These are phyloP conservation scores for Pisolithus marmoratus DNA, from an alignment of 768 basidiomycete genomes.

Conservation along the genomic window DNA sequence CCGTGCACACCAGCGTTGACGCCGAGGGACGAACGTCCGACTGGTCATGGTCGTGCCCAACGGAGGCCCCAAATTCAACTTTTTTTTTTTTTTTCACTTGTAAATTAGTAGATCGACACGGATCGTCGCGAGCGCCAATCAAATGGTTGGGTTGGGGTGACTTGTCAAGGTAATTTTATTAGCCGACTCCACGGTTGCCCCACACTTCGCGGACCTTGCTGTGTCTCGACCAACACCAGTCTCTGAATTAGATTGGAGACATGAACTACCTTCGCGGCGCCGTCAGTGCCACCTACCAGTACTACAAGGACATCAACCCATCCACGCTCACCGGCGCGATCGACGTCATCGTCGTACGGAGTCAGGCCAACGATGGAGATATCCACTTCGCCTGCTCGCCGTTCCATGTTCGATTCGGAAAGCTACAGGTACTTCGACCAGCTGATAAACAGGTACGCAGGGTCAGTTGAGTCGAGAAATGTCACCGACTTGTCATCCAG, in stretches of 20 bases:
- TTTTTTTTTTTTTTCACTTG: no score
- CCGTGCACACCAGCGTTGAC: no score
- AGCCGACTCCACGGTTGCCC: background rate
- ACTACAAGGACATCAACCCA: constrained; percentile 93
- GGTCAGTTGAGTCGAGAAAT: background rate
- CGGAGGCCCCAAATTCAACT: no score
- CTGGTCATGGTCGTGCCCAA: no score
- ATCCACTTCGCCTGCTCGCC: constrained; percentile 84
- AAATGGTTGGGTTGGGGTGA: background rate
- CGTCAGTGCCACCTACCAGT: constrained; percentile 80
- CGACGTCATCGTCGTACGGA: constrained; percentile 94
- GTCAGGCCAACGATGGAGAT: constrained; percentile 56
- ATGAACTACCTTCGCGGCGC: constrained; percentile 92
- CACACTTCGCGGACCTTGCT: no score
- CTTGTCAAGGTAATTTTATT: background rate
- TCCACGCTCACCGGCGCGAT: constrained; percentile 97
- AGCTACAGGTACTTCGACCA: constrained; percentile 91
- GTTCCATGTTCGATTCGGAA: constrained; percentile 97
- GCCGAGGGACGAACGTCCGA: no score
- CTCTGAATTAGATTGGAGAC: background rate
- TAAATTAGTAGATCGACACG: no score
- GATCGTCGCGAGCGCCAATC: background rate
- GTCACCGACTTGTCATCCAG: constrained; percentile 31
- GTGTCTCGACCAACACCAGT: background rate
- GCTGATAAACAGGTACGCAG: constrained; percentile 80